Conservation (phyloP, 441 rosid species). For the Euphorbia schlechtendalii region DNA sequence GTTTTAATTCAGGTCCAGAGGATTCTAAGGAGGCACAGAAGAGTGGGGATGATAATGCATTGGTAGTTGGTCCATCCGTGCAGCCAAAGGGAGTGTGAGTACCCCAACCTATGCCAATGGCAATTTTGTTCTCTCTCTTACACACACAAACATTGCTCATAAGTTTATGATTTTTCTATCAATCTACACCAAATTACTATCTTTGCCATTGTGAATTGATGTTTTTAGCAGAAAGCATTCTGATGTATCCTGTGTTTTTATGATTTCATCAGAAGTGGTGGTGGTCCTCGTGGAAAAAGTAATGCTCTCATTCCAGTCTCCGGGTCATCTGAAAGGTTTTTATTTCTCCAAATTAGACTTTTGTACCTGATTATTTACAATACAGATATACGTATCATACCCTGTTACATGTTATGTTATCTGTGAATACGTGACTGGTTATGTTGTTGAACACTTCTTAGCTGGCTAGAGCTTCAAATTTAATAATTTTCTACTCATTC, state of each 20-base stretch:
- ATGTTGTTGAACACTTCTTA: background rate
- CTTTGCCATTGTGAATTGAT: background rate
- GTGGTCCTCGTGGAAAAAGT: slow-evolving; percentile 55
- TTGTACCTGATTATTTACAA: background rate
- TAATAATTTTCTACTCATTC: background rate
- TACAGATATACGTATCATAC: background rate
- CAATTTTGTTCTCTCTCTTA: background rate
- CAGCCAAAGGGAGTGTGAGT: slow-evolving; percentile 59
- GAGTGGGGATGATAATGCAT: slow-evolving; percentile 52
- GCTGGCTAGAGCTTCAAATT: slow-evolving; percentile 2
- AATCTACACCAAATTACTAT: background rate
- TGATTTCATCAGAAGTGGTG: slow-evolving; percentile 37
- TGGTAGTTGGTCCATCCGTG: slow-evolving; percentile 76
- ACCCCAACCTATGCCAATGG: background rate
- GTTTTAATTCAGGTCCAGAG: slow-evolving; percentile 47
- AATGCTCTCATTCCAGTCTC: slow-evolving; percentile 49
- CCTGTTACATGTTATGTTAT: background rate
- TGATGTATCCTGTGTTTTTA: slow-evolving; percentile 6
- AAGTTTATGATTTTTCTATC: background rate
- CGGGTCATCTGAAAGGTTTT: slow-evolving; percentile 79
- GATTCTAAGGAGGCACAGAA: slow-evolving; percentile 44
- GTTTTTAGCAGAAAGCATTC: background rate
- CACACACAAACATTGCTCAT: background rate
- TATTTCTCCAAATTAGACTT: slow-evolving; percentile 9
- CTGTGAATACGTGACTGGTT: background rate